phyloP scores from a whole-genome alignment of 768 basidiomycete species.

The Lentinula raphanica region DNA sequence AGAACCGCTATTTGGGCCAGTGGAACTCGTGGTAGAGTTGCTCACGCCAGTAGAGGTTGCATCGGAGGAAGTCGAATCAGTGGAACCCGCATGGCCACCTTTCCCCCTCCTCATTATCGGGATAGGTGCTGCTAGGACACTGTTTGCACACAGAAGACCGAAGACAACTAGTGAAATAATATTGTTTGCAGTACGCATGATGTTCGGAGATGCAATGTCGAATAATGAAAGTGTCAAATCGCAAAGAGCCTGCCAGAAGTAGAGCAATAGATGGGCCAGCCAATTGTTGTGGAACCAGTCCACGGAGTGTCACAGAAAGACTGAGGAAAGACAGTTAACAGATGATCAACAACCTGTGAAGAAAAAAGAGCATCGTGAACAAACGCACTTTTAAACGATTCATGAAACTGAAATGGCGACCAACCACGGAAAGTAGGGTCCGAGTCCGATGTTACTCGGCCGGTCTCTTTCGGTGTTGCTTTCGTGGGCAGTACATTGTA shows the following conservation, averaged over 20 bases:
- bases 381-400: not conserved
- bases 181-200: not conserved
- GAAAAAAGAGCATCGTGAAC: not conserved
- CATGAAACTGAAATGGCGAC: not conserved
- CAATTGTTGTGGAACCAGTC: not conserved
- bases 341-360: conserved; percentile 4
- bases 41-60: not conserved
- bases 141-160: not conserved
- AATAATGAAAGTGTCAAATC: not conserved
- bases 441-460: not conserved
- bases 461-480: not conserved
- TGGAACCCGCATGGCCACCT: too few relatives aligned
- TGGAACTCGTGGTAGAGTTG: not conserved
- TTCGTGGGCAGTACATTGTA: not conserved
- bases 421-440: not conserved
- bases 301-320: not conserved
- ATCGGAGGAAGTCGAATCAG: not conserved
- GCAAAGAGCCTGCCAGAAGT: not conserved
- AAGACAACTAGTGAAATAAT: not conserved
- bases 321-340: not conserved
- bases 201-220: not conserved
- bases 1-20: not conserved
- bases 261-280: not conserved
- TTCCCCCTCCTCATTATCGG: not conserved
- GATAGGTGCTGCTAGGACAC: not conserved